phyloP scores from a whole-genome alignment of 2,329 filamentous ascomycete species.

The Falciphora oryzae region DNA sequence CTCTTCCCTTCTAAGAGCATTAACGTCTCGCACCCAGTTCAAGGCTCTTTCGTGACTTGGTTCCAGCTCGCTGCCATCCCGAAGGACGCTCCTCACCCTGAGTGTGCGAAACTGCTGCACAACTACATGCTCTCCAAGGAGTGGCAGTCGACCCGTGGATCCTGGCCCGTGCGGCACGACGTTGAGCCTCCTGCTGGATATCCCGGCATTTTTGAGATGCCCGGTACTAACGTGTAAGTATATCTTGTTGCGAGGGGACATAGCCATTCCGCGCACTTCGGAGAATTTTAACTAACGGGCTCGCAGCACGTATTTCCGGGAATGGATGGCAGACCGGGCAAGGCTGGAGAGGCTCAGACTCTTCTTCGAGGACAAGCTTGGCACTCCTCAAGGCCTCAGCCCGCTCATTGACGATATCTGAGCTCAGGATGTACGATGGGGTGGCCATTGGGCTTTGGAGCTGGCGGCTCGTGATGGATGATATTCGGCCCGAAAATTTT shows the following conservation, averaged over 20 bases:
- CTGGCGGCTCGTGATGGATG: too few relatives aligned
- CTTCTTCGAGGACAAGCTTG: constrained; percentile 36
- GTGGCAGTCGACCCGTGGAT: constrained; percentile 23
- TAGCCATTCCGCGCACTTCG: background rate
- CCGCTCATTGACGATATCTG: constrained; percentile 22
- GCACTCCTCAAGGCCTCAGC: constrained; percentile 35
- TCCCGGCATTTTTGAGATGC: constrained; percentile 24
- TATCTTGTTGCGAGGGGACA: background rate
- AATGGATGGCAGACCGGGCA: constrained; percentile 36
- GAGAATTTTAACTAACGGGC: background rate
- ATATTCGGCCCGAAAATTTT: too few relatives aligned
- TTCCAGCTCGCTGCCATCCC: constrained; percentile 42
- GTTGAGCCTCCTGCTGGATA: constrained; percentile 23
- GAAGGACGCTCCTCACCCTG: constrained; percentile 41
- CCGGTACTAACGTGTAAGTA: constrained; percentile 26
- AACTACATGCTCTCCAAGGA: constrained; percentile 39
- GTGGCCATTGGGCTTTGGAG: too few relatives aligned
- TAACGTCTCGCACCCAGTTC: constrained; percentile 25
- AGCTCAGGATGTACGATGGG: background rate
- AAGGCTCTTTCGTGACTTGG: constrained; percentile 42
- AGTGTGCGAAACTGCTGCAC: constrained; percentile 45
- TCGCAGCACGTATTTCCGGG: constrained; percentile 25
- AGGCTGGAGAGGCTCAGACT: constrained; percentile 35
- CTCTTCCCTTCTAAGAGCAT: constrained; percentile 15
- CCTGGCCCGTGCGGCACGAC: constrained; percentile 31